Conservation (phyloP, 1,139 yeast species). For the Scheffersomyces parashehatae region DNA sequence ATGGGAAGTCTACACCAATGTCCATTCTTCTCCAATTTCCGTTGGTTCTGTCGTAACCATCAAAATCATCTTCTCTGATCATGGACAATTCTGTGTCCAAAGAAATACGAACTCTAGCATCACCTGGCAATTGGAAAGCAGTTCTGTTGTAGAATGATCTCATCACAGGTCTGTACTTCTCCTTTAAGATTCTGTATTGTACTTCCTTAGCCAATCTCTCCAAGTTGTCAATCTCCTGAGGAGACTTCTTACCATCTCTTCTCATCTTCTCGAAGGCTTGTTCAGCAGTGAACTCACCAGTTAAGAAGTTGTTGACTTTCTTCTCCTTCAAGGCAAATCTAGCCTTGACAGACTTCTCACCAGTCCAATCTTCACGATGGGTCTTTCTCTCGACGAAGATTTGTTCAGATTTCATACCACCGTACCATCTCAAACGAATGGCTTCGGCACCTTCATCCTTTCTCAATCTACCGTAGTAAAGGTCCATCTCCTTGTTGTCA, state of each 20-base stretch:
- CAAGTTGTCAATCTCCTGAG: conserved; percentile 84
- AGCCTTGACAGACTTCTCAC: conserved; percentile 97
- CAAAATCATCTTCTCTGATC: conserved; percentile 97
- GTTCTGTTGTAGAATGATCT: conserved; percentile 97
- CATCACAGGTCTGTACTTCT: conserved; percentile 87
- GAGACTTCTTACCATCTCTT: conserved; percentile 85
- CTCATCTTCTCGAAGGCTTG: conserved; percentile 92
- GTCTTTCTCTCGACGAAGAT: conserved; percentile 96
- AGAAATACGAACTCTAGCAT: conserved; percentile 97
- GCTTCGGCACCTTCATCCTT: conserved; percentile 99
- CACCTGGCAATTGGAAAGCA: conserved; percentile 98
- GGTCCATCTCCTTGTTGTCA: conserved; percentile 84
- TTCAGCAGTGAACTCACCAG: conserved; percentile 81
- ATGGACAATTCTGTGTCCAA: conserved; percentile 92
- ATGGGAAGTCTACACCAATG: conserved; percentile 96
- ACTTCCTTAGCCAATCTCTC: conserved; percentile 92
- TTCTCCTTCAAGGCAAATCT: conserved; percentile 91
- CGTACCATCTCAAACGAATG: conserved; percentile 96
- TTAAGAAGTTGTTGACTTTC: conserved; percentile 78
- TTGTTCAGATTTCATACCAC: conserved; percentile 92
- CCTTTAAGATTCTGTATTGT: conserved; percentile 83
- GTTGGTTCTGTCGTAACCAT: conserved; percentile 85
- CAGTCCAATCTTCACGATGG: conserved; percentile 99
- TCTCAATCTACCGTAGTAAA: conserved; percentile 90
- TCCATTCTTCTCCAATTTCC: conserved; percentile 98